phyloP scores from a whole-genome alignment of 2,329 filamentous ascomycete genomes.

The Onygena corvina region DNA sequence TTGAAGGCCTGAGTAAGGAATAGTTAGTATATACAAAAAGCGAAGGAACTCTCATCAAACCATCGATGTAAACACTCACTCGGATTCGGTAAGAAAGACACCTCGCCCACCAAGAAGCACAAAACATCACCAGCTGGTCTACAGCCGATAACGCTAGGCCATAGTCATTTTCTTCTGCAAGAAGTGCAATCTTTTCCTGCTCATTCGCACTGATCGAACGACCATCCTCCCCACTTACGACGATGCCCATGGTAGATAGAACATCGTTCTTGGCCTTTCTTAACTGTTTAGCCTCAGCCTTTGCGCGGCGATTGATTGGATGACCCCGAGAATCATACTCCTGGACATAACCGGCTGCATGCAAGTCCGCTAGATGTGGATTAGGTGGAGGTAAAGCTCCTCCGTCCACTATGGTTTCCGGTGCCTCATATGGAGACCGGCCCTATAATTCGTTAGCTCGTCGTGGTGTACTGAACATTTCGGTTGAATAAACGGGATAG shows the following conservation, averaged over 20 bases:
- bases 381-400: conserved; percentile 7
- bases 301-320: conserved; percentile 35
- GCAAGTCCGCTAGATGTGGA: conserved; percentile 12
- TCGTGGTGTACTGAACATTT: too few species aligned
- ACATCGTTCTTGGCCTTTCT: conserved; percentile 41
- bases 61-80: conserved; percentile 19
- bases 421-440: conserved; percentile 36
- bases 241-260: conserved; percentile 38
- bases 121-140: conserved; percentile 31
- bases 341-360: conserved; percentile 35
- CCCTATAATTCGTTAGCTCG: conserved; percentile 28
- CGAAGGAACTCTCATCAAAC: not conserved
- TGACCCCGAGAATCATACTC: conserved; percentile 38
- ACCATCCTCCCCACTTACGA: conserved; percentile 33
- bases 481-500: too few species aligned
- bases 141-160: conserved; percentile 32
- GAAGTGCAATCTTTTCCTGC: conserved; percentile 28
- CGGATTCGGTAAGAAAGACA: conserved; percentile 30
- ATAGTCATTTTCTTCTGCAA: conserved; percentile 34
- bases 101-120: conserved; percentile 33
- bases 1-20: conserved; percentile 26
- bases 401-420: conserved; percentile 19
- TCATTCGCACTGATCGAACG: conserved; percentile 27
- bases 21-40: not conserved
- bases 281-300: conserved; percentile 29